Conservation (phyloP, 768 basidiomycete genomes). For the Galerina marginata region DNA sequence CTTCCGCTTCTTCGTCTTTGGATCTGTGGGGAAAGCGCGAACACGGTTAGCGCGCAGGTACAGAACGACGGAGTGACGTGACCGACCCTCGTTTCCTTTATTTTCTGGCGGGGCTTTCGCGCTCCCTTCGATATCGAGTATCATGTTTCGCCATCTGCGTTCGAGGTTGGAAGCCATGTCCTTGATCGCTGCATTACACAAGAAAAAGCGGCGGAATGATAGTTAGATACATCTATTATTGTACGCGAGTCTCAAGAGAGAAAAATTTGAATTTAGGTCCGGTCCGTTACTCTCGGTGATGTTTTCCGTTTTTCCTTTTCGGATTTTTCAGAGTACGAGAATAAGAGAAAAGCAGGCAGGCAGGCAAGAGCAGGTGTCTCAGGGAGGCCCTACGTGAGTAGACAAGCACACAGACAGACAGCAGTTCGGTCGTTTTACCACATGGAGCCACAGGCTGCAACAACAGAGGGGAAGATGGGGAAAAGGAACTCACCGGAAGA, state of each 20-base stretch:
- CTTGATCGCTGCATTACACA: conserved; percentile 76
- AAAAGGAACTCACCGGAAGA: conserved; percentile 73
- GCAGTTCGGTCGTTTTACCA: conserved; percentile 16
- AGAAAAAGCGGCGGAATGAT: conserved; percentile 40
- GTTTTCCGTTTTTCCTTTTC: not conserved
- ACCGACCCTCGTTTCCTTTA: conserved; percentile 73
- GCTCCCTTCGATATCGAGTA: conserved; percentile 46
- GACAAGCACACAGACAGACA: conserved; percentile 12
- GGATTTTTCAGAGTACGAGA: not conserved
- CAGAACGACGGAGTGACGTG: conserved; percentile 50
- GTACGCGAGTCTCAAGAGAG: conserved; percentile 40
- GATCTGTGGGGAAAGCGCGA: conserved; percentile 41
- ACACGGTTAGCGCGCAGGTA: conserved; percentile 19
- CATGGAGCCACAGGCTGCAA: conserved; percentile 19
- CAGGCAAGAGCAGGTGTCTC: conserved; percentile 18
- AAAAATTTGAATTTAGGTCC: conserved; percentile 7
- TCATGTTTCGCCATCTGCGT: conserved; percentile 77
- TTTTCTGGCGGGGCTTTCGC: conserved; percentile 46
- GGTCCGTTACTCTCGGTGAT: not conserved
- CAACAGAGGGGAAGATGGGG: conserved; percentile 8
- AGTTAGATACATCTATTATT: conserved; percentile 75
- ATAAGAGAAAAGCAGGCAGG: conserved; percentile 11
- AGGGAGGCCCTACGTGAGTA: conserved; percentile 22
- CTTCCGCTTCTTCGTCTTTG: conserved; percentile 79
- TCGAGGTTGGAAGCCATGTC: conserved; percentile 92